Conservation (phyloP, 1,284 basidiomycete genomes). For the Porogramme epimiltina region DNA sequence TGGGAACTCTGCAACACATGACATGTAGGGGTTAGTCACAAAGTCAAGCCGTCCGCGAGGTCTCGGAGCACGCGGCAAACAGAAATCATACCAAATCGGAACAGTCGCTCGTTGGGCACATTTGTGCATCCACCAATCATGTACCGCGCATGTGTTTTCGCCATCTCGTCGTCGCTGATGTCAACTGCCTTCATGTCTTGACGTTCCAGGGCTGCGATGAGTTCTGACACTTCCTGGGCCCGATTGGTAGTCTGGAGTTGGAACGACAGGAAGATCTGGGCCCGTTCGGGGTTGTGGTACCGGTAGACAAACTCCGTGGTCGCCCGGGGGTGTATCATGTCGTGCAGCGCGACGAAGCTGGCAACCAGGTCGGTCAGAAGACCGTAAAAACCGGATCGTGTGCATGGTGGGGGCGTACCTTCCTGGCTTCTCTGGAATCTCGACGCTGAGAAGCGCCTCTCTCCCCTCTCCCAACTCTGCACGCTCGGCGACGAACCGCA, state of each 20-base stretch:
- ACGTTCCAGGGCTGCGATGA: conserved; percentile 63
- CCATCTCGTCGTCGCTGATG: conserved; percentile 93
- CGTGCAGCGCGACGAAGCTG: conserved; percentile 89
- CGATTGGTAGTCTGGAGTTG: conserved; percentile 72
- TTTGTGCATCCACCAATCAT: conserved; percentile 86
- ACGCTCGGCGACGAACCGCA: conserved; percentile 97
- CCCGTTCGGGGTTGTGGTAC: conserved; percentile 68
- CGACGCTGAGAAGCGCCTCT: conserved; percentile 91
- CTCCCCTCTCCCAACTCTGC: conserved; percentile 96
- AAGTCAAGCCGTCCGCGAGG: conserved; percentile 31
- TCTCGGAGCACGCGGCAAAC: conserved; percentile 7
- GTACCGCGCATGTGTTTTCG: conserved; percentile 93
- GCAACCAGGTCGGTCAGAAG: conserved; percentile 2
- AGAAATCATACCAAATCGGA: conserved; percentile 87
- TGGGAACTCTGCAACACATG: conserved; percentile 77
- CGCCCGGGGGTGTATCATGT: conserved; percentile 85
- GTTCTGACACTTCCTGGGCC: conserved; percentile 65
- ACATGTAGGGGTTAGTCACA: background rate
- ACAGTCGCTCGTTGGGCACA: conserved; percentile 87
- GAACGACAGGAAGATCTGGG: conserved; percentile 93
- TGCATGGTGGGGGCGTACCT: conserved; percentile 52
- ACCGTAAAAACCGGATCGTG: background rate
- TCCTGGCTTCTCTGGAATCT: conserved; percentile 91
- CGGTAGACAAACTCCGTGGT: conserved; percentile 99
- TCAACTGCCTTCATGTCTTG: conserved; percentile 85